Evolutionary conservation across 2,329 filamentous ascomycete species (phyloP).

Genomic region (Coniella vitis): DNA sequence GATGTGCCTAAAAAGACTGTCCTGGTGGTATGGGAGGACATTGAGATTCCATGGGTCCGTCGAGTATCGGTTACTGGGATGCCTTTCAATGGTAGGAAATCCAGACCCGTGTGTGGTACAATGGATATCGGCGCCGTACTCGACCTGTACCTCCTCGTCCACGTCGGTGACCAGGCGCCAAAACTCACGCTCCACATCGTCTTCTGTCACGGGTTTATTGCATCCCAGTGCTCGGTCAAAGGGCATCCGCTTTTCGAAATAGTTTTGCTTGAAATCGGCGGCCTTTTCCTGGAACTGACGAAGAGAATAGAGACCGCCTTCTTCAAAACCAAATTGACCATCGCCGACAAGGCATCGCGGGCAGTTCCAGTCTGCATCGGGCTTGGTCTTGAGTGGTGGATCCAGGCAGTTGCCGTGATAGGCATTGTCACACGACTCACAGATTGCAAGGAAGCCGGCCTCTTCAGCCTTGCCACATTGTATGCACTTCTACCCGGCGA

Average conservation of each 20-base stretch:
- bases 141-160: slow-evolving; percentile 93
- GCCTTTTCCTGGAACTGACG: slow-evolving; percentile 96
- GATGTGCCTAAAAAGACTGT: slow-evolving; percentile 93
- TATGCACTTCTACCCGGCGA: slow-evolving; percentile 63
- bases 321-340: slow-evolving; percentile 94
- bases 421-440: slow-evolving; percentile 85
- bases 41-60: slow-evolving; percentile 95
- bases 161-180: slow-evolving; percentile 92
- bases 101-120: slow-evolving; percentile 96
- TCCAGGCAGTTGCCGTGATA: slow-evolving; percentile 87
- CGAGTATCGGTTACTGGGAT: slow-evolving; percentile 80
- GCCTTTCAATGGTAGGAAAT: slow-evolving; percentile 88
- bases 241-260: slow-evolving; percentile 86
- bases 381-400: slow-evolving; percentile 68
- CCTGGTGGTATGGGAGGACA: slow-evolving; percentile 79
- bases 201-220: slow-evolving; percentile 76
- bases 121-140: slow-evolving; percentile 97
- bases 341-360: slow-evolving; percentile 91
- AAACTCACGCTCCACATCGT: slow-evolving; percentile 94
- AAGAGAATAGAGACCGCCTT: slow-evolving; percentile 90
- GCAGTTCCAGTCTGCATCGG: slow-evolving; percentile 91
- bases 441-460: slow-evolving; percentile 62
- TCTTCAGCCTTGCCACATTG: slow-evolving; percentile 77
- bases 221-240: slow-evolving; percentile 79
- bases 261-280: slow-evolving; percentile 86